phyloP scores from a whole-genome alignment of 2,329 filamentous ascomycete species.

The Leptographium lundbergii region DNA sequence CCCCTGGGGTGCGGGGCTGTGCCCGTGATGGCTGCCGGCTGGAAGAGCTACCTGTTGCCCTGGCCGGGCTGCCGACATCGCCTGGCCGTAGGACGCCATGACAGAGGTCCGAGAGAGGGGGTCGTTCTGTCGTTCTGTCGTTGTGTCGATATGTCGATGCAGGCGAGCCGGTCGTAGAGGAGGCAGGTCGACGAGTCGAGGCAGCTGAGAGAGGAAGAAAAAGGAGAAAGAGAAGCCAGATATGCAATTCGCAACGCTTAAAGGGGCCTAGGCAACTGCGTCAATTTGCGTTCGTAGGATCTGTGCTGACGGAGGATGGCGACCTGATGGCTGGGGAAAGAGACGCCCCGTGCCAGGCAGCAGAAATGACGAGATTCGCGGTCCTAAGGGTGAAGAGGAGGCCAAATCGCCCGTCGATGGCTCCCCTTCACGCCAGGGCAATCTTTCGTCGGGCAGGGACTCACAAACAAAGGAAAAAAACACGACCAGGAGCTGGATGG shows the following conservation, averaged over 20 bases:
- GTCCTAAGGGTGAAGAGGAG: not conserved
- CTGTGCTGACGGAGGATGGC: not conserved
- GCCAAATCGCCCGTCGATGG: not conserved
- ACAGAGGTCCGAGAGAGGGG: no score
- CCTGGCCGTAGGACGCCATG: slow-evolving; percentile 11
- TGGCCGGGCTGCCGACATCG: slow-evolving; percentile 7
- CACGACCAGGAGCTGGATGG: not conserved
- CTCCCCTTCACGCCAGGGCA: not conserved
- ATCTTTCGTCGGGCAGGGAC: not conserved
- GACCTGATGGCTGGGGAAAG: not conserved
- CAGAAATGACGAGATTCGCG: not conserved
- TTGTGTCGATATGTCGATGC: not conserved
- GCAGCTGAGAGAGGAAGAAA: not conserved
- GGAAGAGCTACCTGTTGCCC: slow-evolving; percentile 1
- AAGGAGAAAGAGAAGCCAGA: not conserved
- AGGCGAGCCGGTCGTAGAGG: not conserved
- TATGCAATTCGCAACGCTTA: not conserved
- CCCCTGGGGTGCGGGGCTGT: slow-evolving; percentile 47
- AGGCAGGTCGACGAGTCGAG: not conserved
- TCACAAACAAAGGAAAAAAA: not conserved
- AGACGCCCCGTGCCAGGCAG: not conserved
- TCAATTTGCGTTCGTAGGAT: not conserved
- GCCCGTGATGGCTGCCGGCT: slow-evolving; percentile 11
- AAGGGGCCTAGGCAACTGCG: not conserved
- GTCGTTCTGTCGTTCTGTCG: no score